Conservation (phyloP, 306 rosid species). For the Comarum palustre region DNA sequence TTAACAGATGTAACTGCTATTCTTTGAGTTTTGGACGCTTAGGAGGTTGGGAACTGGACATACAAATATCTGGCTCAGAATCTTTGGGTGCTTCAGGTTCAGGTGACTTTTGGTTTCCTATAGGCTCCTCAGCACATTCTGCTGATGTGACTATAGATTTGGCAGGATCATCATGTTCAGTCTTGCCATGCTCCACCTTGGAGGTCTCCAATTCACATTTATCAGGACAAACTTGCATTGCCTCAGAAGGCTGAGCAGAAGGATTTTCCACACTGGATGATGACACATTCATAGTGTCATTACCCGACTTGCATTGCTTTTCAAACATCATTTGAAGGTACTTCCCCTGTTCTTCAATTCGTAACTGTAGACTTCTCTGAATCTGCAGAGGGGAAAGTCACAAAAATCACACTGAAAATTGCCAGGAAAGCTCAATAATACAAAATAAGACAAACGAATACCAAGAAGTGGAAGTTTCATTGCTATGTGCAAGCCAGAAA, state of each 20-base stretch:
- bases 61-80: slow-evolving; percentile 38
- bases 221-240: slow-evolving; percentile 39
- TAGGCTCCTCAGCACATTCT: slow-evolving; percentile 31
- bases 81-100: slow-evolving; percentile 34
- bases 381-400: slow-evolving; percentile 38
- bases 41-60: slow-evolving; percentile 38
- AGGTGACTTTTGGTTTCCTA: slow-evolving; percentile 39
- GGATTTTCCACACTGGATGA: slow-evolving; percentile 41
- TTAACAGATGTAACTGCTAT: slow-evolving; percentile 33
- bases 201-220: slow-evolving; percentile 52
- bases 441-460: neutral
- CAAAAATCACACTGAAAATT: neutral
- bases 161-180: slow-evolving; percentile 35
- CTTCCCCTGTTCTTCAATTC: slow-evolving; percentile 98
- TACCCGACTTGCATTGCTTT: slow-evolving; percentile 58
- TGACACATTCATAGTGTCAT: slow-evolving; percentile 34
- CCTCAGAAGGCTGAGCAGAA: slow-evolving; percentile 42
- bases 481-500: neutral
- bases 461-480: neutral
- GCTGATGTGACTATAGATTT: slow-evolving; percentile 29
- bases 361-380: slow-evolving; percentile 91
- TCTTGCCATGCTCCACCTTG: slow-evolving; percentile 31
- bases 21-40: slow-evolving; percentile 67
- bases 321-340: slow-evolving; percentile 94
- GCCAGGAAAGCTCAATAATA: neutral